Base-by-base conservation (phyloP, 441 rosid species). In the Populus hybrid region DNA sequence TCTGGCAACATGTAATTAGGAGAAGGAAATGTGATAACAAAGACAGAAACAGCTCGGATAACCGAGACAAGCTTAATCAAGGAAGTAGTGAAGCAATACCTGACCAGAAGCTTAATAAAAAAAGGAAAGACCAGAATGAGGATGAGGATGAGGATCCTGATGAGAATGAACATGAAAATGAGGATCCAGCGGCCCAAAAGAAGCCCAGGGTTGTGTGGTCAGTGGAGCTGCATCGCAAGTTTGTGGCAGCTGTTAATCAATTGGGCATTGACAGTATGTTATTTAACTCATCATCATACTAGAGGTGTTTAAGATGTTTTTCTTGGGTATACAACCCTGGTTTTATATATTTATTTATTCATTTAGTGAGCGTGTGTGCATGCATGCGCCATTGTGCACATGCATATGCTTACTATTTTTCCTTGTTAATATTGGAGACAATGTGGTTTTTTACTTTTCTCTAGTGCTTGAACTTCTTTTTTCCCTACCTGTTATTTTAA, bases 141-240 rank as follows among this genome's bases (percentile, higher is more conserved):
- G 99, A 93, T 10, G 94, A 91, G 32, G 95, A 88, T 11, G 96
- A 92, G 50, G 92, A 91, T 46, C 86, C 63, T 46, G 98, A 93
- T 0, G 96, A 89, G 30, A 86, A 87, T 77, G 94, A 84, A n/a
- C 84, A 83, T 2, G 97, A 95, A 73, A 90, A 87, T 64, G 98
- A 94, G 2, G 99, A 93, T 24, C 86, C 96, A 1, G 76, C 88
- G 12, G 63, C 86, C 24, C 90, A 90, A 71, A 96, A 97, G 87
- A 97, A 94, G 86, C 91, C 98, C 70, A 92, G 98, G 64, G 95
- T 94, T 73, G 98, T 94, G 82, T 96, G 99, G 99, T 88, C 98
- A 4, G 92, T 88, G 6, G 98, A 97, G 54, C 87, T 94, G 74
- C 99, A 97, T 77, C 86, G 88, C 85, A 92, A 93, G 82, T 97